Percentiles rank a stretch among this genome's conserved stretches.
Evolutionary conservation across 352 stramenopile genomes (phyloP).

Genomic region (Plasmopara viticola): DNA sequence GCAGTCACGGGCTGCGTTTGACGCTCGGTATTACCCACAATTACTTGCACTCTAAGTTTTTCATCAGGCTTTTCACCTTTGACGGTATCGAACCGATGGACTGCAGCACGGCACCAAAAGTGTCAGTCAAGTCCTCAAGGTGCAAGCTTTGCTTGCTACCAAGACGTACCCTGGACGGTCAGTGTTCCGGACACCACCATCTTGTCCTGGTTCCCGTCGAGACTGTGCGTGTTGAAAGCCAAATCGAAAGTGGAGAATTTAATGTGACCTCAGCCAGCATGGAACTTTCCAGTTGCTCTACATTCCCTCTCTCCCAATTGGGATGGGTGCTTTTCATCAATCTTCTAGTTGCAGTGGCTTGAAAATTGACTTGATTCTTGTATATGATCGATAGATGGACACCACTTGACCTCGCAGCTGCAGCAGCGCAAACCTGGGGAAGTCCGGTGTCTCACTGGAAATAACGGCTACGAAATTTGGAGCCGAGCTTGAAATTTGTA

Average conservation of each 20-base stretch:
- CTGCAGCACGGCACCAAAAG: slow-evolving; percentile 13
- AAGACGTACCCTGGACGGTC: slow-evolving; percentile 29
- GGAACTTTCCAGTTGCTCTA: slow-evolving; percentile 14
- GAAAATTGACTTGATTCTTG: slow-evolving; percentile 1
- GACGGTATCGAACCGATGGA: slow-evolving; percentile 25
- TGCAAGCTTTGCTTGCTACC: neutral
- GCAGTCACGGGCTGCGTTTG: slow-evolving; percentile 19
- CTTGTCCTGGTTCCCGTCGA: slow-evolving; percentile 14
- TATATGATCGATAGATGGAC: slow-evolving; percentile 11
- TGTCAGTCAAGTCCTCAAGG: neutral
- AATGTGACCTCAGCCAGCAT: neutral
- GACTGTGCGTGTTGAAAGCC: slow-evolving; percentile 25
- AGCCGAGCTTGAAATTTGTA: slow-evolving; percentile 13
- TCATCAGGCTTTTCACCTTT: neutral
- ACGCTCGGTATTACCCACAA: slow-evolving; percentile 19
- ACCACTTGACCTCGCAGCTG: slow-evolving; percentile 7
- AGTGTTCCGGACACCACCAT: slow-evolving; percentile 45
- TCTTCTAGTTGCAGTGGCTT: slow-evolving; percentile 1
- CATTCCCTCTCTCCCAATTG: slow-evolving; percentile 10
- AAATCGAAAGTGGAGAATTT: slow-evolving; percentile 36
- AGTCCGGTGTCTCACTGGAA: slow-evolving; percentile 13
- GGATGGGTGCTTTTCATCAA: slow-evolving; percentile 9
- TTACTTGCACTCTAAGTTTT: slow-evolving; percentile 23
- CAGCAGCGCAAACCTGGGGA: slow-evolving; percentile 1
- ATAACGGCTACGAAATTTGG: slow-evolving; percentile 8